Evolutionary conservation across 495 filamentous ascomycete genomes (phyloP).

Genomic region (Tuber indicum): DNA sequence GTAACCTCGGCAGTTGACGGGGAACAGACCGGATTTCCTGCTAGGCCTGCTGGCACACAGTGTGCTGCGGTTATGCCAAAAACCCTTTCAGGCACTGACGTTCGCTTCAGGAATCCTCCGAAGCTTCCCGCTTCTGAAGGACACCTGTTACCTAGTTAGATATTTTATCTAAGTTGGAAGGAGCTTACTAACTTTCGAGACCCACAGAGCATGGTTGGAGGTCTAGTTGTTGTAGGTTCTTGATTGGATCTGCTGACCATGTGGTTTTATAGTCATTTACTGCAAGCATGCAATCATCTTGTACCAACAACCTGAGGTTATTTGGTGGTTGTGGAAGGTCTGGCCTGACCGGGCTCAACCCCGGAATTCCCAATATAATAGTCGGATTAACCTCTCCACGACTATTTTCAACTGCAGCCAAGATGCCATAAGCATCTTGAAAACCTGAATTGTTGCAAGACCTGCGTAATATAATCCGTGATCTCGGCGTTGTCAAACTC

Average conservation of each 20-base stretch:
- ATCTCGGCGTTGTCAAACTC: neutral
- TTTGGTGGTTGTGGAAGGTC: neutral
- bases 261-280: neutral
- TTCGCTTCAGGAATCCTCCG: neutral
- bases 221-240: neutral
- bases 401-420: neutral
- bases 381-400: neutral
- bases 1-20: neutral
- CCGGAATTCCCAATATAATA: neutral
- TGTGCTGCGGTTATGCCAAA: neutral
- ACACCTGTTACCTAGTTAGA: neutral
- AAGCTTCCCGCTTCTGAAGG: neutral
- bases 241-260: neutral
- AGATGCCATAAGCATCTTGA: neutral
- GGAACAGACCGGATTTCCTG: neutral
- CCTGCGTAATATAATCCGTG: neutral
- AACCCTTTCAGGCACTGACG: neutral
- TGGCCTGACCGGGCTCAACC: neutral
- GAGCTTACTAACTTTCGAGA: neutral
- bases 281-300: neutral
- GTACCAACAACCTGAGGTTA: neutral
- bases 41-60: neutral
- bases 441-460: neutral
- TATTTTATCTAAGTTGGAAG: neutral
- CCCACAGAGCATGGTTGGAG: neutral